Evolutionary conservation across 495 filamentous ascomycete species (phyloP).

Genomic region (Xylaria acuta): DNA sequence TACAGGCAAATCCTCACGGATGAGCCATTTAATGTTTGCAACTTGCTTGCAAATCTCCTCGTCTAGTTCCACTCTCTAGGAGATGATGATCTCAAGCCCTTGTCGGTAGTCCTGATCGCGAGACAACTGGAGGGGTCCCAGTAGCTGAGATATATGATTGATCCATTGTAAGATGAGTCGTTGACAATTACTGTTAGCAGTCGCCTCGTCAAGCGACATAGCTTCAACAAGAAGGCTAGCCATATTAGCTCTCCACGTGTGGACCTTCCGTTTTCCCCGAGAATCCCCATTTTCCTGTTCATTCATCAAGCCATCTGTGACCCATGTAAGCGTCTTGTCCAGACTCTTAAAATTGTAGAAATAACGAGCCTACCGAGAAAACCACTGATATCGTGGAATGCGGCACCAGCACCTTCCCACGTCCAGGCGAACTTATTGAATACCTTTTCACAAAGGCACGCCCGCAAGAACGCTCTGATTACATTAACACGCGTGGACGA

Average conservation of each 20-base stretch:
- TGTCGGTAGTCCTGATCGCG: not conserved
- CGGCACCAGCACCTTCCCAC: not conserved
- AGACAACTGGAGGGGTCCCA: not conserved
- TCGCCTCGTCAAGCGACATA: not conserved
- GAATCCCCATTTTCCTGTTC: not conserved
- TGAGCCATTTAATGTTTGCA: not conserved
- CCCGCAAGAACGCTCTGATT: not conserved
- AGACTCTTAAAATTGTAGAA: not conserved
- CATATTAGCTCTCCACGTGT: conserved; percentile 10
- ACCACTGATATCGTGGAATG: not conserved
- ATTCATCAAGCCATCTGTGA: not conserved
- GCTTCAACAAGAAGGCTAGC: not conserved
- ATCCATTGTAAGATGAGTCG: not conserved
- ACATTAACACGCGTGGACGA: not conserved
- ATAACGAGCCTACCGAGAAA: not conserved
- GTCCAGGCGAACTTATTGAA: not conserved
- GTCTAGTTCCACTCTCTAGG: not conserved
- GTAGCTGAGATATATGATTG: not conserved
- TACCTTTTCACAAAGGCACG: not conserved
- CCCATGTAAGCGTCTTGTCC: not conserved
- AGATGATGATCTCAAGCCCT: not conserved
- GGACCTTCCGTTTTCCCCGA: not conserved
- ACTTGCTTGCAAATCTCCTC: conserved; percentile 1
- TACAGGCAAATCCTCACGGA: not conserved
- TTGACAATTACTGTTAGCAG: not conserved